A percentile compares a stretch with the other conserved stretches of the same genome.
These are phyloP conservation scores for Dactylellina leptospora DNA, from an alignment of 2,329 filamentous ascomycete genomes.

Conservation along the genomic window DNA sequence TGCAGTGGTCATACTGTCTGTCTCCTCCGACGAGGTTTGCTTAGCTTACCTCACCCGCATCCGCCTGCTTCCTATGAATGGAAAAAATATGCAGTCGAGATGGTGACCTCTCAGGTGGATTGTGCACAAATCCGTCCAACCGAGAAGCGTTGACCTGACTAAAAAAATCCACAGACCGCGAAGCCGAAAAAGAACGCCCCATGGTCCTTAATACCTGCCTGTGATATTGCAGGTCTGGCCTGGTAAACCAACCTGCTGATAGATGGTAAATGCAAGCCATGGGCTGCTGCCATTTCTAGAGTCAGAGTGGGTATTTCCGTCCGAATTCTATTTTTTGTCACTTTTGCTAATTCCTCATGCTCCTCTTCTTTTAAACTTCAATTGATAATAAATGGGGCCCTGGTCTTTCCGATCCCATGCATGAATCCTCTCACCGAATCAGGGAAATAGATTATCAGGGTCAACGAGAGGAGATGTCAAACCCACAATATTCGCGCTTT, in stretches of 20 bases:
- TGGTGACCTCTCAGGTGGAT: constrained; percentile 23
- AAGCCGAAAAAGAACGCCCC: constrained; percentile 9
- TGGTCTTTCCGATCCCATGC: constrained; percentile 36
- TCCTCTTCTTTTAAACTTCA: neutral
- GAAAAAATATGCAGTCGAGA: constrained; percentile 51
- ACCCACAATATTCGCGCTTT: neutral
- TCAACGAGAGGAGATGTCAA: constrained; percentile 28
- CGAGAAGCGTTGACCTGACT: constrained; percentile 31
- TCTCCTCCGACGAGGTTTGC: constrained; percentile 4
- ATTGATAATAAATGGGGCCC: neutral
- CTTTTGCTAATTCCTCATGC: too few species aligned
- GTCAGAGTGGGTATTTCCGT: neutral
- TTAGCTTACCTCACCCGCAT: constrained; percentile 53
- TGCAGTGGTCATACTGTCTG: constrained; percentile 12
- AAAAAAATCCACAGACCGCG: constrained; percentile 27
- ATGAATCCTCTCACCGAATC: constrained; percentile 42
- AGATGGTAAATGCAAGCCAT: constrained; percentile 37
- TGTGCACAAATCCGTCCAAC: constrained; percentile 43
- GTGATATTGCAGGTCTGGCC: constrained; percentile 38
- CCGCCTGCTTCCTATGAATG: constrained; percentile 50
- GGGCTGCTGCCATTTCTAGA: constrained; percentile 3
- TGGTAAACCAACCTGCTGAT: constrained; percentile 35
- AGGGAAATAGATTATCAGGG: constrained; percentile 45
- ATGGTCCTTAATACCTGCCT: constrained; percentile 12
- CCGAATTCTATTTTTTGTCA: constrained; percentile 32